Evolutionary conservation across 805 yeast species (phyloP).

Genomic region (Cyberlindnera euphorbiae): DNA sequence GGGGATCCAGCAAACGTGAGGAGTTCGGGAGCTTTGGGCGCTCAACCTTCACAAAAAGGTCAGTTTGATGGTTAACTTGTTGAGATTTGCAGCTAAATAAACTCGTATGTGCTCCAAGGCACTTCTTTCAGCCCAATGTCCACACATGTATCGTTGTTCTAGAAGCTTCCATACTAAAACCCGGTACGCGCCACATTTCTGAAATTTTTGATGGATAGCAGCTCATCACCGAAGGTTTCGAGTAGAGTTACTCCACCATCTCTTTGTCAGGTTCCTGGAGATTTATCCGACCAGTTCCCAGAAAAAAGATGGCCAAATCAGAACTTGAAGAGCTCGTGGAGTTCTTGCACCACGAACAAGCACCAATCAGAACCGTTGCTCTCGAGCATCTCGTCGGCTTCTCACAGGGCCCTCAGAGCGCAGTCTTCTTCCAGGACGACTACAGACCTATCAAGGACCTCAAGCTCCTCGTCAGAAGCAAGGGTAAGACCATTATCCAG

Average conservation of each 20-base stretch:
- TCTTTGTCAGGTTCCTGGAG: no score
- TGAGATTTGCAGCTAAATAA: neutral
- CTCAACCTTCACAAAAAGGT: no score
- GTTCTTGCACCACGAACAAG: slow-evolving; percentile 77
- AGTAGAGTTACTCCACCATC: no score
- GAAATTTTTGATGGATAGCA: slow-evolving; percentile 4
- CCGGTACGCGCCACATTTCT: slow-evolving; percentile 8
- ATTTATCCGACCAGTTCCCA: no score
- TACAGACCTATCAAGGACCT: slow-evolving; percentile 69
- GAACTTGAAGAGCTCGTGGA: slow-evolving; percentile 58
- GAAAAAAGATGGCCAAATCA: slow-evolving; percentile 13
- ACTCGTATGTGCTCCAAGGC: neutral
- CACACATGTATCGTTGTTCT: no score
- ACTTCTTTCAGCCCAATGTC: no score
- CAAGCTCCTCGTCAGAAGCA: slow-evolving; percentile 51
- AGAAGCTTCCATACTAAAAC: slow-evolving; percentile 3
- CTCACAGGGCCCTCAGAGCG: slow-evolving; percentile 64
- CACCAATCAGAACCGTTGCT: slow-evolving; percentile 78
- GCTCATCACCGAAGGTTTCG: slow-evolving; percentile 1
- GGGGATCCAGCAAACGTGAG: no score
- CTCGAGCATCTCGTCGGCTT: slow-evolving; percentile 78
- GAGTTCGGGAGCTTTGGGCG: no score
- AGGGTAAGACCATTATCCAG: slow-evolving; percentile 49
- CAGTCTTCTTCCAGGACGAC: slow-evolving; percentile 65
- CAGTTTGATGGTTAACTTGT: no score